These are phyloP conservation scores for Eutrema yunnanense DNA, from an alignment of 345 rosid species.

Conservation along the genomic window DNA sequence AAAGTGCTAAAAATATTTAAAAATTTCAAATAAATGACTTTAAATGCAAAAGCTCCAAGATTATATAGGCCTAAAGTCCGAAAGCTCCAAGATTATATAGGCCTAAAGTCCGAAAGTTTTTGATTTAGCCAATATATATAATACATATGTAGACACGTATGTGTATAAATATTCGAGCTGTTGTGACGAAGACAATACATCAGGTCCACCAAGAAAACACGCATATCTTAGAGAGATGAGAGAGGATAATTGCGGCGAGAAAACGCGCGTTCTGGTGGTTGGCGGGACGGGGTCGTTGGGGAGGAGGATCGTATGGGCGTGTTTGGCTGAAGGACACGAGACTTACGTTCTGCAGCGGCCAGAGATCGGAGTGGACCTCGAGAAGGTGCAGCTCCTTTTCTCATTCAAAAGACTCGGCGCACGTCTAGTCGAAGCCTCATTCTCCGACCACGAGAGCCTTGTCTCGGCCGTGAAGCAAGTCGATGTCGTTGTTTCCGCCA, in stretches of 20 bases:
- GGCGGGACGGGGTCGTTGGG: conserved; percentile 80
- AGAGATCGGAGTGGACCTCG: conserved; percentile 58
- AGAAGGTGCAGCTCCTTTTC: conserved; percentile 53
- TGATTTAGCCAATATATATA: no score
- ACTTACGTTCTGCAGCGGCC: conserved; percentile 49
- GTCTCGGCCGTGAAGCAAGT: conserved; percentile 46
- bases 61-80: no score
- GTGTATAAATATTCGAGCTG: neutral
- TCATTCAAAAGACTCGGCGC: conserved; percentile 55
- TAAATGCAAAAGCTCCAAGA: no score
- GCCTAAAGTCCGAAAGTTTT: no score
- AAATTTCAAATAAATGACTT: no score
- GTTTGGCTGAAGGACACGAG: conserved; percentile 53
- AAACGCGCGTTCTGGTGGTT: conserved; percentile 44
- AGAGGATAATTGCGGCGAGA: neutral
- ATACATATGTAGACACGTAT: neutral
- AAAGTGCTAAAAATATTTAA: no score
- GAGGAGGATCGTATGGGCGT: conserved; percentile 59
- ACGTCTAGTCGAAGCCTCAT: conserved; percentile 46
- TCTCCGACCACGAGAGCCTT: conserved; percentile 37
- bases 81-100: no score
- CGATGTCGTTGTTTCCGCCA: conserved; percentile 66
- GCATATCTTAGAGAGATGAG: neutral
- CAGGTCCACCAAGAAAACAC: neutral
- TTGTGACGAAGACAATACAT: neutral